A percentile compares a stretch with the other conserved stretches of the same genome.
Evolutionary conservation across 371 early-diverging fungal species (phyloP).

Genomic region (Rhizopus microsporus): DNA sequence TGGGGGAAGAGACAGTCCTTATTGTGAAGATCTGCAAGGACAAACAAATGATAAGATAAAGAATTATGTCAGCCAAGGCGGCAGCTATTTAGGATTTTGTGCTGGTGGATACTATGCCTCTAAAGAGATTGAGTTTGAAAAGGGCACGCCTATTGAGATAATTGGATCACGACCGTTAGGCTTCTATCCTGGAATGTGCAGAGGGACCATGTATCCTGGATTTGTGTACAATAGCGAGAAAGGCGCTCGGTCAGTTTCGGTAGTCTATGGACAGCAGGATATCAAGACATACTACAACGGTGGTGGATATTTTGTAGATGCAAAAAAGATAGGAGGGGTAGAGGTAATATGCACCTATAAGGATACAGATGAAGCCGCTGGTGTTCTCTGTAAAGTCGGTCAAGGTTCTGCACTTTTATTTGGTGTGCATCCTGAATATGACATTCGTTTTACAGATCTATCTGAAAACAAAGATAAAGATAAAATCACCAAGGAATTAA

Average conservation of each 20-base stretch:
- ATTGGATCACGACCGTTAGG: conserved; percentile 71
- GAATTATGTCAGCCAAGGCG: conserved; percentile 77
- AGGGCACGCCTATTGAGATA: conserved; percentile 64
- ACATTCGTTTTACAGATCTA: conserved; percentile 44
- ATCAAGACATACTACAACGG: conserved; percentile 72
- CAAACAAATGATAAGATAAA: conserved; percentile 61
- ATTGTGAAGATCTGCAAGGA: conserved; percentile 68
- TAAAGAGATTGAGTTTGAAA: conserved; percentile 76
- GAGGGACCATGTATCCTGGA: conserved; percentile 76
- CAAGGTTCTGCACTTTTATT: conserved; percentile 65
- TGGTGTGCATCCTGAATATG: conserved; percentile 76
- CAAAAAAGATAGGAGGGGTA: conserved; percentile 33
- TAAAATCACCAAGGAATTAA: conserved; percentile 39
- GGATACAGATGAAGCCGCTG: conserved; percentile 38
- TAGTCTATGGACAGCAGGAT: background rate
- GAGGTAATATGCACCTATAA: conserved; percentile 62
- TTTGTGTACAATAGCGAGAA: conserved; percentile 81
- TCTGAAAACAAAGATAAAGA: conserved; percentile 37
- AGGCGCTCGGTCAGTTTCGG: conserved; percentile 68
- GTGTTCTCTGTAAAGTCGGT: conserved; percentile 60
- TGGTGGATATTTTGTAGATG: conserved; percentile 70
- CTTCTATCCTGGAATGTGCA: conserved; percentile 72
- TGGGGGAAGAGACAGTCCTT: conserved; percentile 89
- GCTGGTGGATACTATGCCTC: conserved; percentile 92
- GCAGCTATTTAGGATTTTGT: conserved; percentile 90